Percentiles rank a stretch among this genome's conserved stretches.
Evolutionary conservation across 1,284 basidiomycete genomes (phyloP).

Genomic region (Farysia itapuensis): DNA sequence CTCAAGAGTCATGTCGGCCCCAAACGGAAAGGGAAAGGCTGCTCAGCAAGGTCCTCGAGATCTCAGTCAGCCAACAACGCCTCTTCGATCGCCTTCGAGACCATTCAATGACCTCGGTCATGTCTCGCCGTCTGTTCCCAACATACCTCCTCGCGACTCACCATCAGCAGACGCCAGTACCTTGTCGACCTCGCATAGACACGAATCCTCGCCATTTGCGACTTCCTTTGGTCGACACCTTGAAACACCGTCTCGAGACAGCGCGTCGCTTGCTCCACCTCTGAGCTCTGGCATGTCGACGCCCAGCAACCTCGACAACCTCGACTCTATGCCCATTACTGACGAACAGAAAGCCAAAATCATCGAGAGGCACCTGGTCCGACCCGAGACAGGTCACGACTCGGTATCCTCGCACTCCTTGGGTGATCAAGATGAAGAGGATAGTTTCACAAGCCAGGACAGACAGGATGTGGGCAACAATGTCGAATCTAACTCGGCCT

Average conservation of each 20-base stretch:
- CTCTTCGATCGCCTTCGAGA: slow-evolving; percentile 28
- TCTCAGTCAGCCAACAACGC: slow-evolving; percentile 5
- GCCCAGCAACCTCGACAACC: slow-evolving; percentile 39
- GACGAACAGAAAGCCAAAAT: slow-evolving; percentile 52
- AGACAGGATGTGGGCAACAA: background rate
- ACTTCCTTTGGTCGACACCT: slow-evolving; percentile 12
- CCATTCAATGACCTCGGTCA: slow-evolving; percentile 12
- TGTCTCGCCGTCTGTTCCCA: slow-evolving; percentile 35
- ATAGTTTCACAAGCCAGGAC: slow-evolving; percentile 1
- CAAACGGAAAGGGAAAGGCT: slow-evolving; percentile 28
- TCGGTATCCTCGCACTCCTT: slow-evolving; percentile 33
- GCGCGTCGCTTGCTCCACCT: slow-evolving; percentile 27
- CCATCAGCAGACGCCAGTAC: slow-evolving; percentile 26
- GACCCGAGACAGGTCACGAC: slow-evolving; percentile 25
- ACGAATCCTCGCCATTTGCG: slow-evolving; percentile 10
- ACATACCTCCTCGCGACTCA: slow-evolving; percentile 43
- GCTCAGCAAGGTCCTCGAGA: slow-evolving; percentile 6
- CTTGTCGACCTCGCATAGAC: slow-evolving; percentile 26
- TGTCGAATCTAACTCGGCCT: slow-evolving; percentile 7
- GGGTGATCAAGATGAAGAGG: slow-evolving; percentile 15
- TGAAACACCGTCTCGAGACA: slow-evolving; percentile 30
- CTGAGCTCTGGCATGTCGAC: slow-evolving; percentile 35
- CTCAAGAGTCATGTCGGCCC: slow-evolving; percentile 29
- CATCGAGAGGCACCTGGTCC: slow-evolving; percentile 43
- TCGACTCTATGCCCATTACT: slow-evolving; percentile 46